phyloP scores from a whole-genome alignment of 306 rosid genomes.

The Rosa rugosa region DNA sequence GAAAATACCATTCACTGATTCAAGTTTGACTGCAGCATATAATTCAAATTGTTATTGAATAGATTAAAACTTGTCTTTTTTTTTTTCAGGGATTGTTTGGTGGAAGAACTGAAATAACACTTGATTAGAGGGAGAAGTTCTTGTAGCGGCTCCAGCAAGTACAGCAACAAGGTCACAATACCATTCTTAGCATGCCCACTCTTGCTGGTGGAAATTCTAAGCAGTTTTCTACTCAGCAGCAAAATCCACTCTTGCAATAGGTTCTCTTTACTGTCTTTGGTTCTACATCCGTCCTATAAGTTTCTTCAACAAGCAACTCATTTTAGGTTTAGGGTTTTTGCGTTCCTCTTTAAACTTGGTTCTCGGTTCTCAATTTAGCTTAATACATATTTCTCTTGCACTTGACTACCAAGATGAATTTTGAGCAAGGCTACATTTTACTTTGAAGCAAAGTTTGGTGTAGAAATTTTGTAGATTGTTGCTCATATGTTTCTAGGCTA shows the following conservation, averaged over 20 bases:
- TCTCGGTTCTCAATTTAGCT: neutral
- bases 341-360: neutral
- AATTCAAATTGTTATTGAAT: neutral
- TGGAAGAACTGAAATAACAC: conserved; percentile 93
- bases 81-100: conserved; percentile 74
- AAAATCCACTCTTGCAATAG: conserved; percentile 84
- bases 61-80: conserved; percentile 7
- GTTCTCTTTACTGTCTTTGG: conserved; percentile 29
- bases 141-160: conserved; percentile 90
- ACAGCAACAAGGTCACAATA: conserved; percentile 81
- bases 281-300: conserved; percentile 13
- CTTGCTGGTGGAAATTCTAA: conserved; percentile 74
- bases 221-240: conserved; percentile 81
- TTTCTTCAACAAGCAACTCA: neutral
- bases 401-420: no score
- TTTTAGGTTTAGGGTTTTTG: neutral
- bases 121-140: conserved; percentile 92
- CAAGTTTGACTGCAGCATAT: no score
- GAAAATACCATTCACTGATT: no score
- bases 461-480: no score
- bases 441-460: no score
- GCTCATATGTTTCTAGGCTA: no score
- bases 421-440: no score
- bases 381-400: no score
- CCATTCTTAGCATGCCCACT: conserved; percentile 77